These are phyloP conservation scores for Hypoxylon sp. DNA, from an alignment of 2,329 filamentous ascomycete species.

Conservation along the genomic window DNA sequence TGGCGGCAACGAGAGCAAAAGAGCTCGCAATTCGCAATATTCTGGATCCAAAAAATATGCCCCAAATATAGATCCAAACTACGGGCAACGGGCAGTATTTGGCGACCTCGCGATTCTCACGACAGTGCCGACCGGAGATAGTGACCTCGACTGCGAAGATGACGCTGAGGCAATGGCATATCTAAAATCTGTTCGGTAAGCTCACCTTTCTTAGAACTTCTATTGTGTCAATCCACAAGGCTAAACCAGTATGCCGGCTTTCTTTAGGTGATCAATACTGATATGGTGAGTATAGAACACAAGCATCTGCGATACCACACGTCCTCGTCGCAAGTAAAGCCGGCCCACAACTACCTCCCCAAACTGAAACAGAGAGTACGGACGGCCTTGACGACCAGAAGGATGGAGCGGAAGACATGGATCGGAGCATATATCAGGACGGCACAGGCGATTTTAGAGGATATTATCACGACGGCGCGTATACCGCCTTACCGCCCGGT, in stretches of 20 bases:
- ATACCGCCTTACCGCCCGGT: constrained; percentile 71
- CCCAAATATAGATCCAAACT: constrained; percentile 62
- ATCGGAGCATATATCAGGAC: constrained; percentile 64
- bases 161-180: constrained; percentile 71
- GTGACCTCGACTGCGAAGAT: constrained; percentile 69
- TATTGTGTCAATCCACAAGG: constrained; percentile 29
- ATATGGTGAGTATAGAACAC: constrained; percentile 74
- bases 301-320: constrained; percentile 81
- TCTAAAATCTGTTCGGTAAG: constrained; percentile 72
- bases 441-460: constrained; percentile 70
- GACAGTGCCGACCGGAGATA: constrained; percentile 54
- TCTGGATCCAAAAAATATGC: constrained; percentile 29
- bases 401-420: constrained; percentile 52
- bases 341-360: constrained; percentile 65
- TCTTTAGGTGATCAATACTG: constrained; percentile 56
- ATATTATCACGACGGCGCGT: constrained; percentile 84
- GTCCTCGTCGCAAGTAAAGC: constrained; percentile 75
- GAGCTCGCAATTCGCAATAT: constrained; percentile 39
- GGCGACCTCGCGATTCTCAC: constrained; percentile 65
- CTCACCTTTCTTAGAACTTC: constrained; percentile 27
- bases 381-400: constrained; percentile 53
- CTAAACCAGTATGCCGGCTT: constrained; percentile 47
- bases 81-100: constrained; percentile 72
- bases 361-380: constrained; percentile 48
- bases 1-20: constrained; percentile 40